Percentiles rank a stretch among this genome's conserved stretches.
Conservation (phyloP, 441 rosid species). For the Pelargonium australe region DNA sequence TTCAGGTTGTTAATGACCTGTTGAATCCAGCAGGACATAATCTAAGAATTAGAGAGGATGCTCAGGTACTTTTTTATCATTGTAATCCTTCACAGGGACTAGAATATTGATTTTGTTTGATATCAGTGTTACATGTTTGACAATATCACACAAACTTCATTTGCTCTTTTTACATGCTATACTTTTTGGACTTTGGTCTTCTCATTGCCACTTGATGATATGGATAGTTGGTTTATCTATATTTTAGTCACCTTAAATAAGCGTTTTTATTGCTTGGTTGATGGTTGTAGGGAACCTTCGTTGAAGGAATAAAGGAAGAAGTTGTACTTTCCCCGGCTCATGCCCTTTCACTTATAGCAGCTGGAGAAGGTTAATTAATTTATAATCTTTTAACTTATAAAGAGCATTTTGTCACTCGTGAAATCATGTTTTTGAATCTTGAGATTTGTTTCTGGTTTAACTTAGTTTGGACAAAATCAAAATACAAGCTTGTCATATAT, state of each 20-base stretch:
- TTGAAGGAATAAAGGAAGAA: conserved; percentile 98
- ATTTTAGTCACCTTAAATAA: background rate
- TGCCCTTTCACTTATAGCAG: conserved; percentile 95
- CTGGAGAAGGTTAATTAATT: conserved; percentile 82
- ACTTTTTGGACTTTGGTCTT: background rate
- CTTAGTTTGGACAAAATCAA: background rate
- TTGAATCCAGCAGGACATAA: conserved; percentile 97
- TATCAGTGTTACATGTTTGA: background rate
- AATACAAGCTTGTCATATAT: background rate
- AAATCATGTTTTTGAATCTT: background rate
- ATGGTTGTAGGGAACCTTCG: conserved; percentile 80
- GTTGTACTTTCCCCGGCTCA: conserved; percentile 99
- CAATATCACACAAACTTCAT: background rate
- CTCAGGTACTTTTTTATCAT: conserved; percentile 55
- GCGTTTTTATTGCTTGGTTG: conserved; percentile 18
- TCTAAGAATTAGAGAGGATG: conserved; percentile 93
- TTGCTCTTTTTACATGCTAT: background rate
- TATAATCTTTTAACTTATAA: background rate
- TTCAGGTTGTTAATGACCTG: conserved; percentile 93
- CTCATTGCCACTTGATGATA: background rate
- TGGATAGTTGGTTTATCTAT: background rate
- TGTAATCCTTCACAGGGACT: background rate
- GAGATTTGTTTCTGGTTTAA: background rate
- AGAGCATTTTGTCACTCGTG: background rate
- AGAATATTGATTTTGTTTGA: background rate